Percentiles rank a stretch among this genome's conserved stretches.
phyloP scores from a whole-genome alignment of 108 stramenopile species.

The Cyclostephanos invisitatus region DNA sequence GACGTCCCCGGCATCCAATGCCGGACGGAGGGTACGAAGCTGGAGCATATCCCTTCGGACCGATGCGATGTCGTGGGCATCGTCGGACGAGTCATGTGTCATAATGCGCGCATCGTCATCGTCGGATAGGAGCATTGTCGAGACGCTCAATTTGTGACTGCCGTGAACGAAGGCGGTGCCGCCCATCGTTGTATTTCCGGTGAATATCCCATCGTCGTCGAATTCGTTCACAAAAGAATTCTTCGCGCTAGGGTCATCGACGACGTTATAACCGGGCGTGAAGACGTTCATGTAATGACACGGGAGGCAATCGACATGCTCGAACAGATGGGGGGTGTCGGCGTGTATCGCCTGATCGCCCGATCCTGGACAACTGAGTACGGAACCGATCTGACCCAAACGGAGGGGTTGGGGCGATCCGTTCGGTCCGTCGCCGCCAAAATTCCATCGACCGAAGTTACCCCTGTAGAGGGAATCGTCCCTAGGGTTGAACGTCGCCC shows the following conservation, averaged over 20 bases:
- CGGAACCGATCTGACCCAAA: slow-evolving; percentile 79
- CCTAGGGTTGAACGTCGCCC: slow-evolving; percentile 66
- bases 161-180: slow-evolving; percentile 81
- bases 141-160: slow-evolving; percentile 67
- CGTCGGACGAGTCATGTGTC: slow-evolving; percentile 7
- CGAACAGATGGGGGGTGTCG: slow-evolving; percentile 88
- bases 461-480: slow-evolving; percentile 53
- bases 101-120: slow-evolving; percentile 11
- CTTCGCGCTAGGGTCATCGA: slow-evolving; percentile 27
- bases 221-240: slow-evolving; percentile 29
- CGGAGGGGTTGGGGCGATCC: slow-evolving; percentile 75
- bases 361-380: slow-evolving; percentile 76
- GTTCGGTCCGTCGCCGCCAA: slow-evolving; percentile 81
- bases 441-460: slow-evolving; percentile 86
- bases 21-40: slow-evolving; percentile 68
- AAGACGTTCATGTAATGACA: slow-evolving; percentile 88
- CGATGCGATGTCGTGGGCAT: neutral
- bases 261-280: slow-evolving; percentile 52
- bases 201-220: slow-evolving; percentile 44
- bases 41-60: slow-evolving; percentile 35
- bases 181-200: slow-evolving; percentile 59
- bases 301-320: slow-evolving; percentile 64
- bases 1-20: slow-evolving; percentile 75
- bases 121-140: slow-evolving; percentile 50
- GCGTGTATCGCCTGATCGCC: slow-evolving; percentile 90